These are phyloP conservation scores for Cladorrhinum sp. DNA, from an alignment of 2,329 filamentous ascomycete genomes.

Conservation along the genomic window DNA sequence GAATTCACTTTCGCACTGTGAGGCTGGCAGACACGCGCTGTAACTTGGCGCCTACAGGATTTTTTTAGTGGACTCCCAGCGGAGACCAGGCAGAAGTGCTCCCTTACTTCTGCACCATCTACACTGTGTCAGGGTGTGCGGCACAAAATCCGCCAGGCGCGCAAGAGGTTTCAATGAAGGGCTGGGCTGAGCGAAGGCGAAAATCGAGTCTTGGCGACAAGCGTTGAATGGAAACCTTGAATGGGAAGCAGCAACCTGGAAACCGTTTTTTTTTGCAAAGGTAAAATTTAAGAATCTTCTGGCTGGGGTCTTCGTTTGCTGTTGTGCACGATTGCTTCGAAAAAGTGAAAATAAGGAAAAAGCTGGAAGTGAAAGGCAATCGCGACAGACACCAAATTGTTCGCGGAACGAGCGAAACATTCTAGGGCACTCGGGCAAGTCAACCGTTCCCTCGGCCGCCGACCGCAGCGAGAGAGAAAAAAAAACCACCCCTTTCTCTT, in stretches of 20 bases:
- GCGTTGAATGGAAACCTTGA: not conserved
- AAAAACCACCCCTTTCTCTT: conserved; percentile 7
- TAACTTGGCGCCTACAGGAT: not conserved
- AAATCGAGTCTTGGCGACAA: conserved; percentile 9
- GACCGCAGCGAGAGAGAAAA: conserved; percentile 9
- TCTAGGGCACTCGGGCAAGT: conserved; percentile 15
- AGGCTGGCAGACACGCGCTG: no score
- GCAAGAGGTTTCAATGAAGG: conserved; percentile 5
- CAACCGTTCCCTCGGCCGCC: conserved; percentile 20
- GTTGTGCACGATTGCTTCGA: not conserved
- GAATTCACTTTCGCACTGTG: not conserved
- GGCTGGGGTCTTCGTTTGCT: not conserved
- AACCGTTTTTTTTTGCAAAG: not conserved
- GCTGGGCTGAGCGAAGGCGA: conserved; percentile 5
- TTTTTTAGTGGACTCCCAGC: not conserved
- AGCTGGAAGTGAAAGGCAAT: not conserved
- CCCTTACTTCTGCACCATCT: not conserved
- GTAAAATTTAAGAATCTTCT: not conserved
- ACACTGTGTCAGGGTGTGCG: conserved; percentile 6
- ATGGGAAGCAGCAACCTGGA: not conserved
- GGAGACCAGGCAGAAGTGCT: not conserved
- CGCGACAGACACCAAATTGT: conserved; percentile 8
- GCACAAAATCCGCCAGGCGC: not conserved
- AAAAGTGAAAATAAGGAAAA: not conserved
- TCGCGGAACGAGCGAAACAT: conserved; percentile 17